Evolutionary conservation across 805 yeast species (phyloP).

Genomic region (Candida gorgasii): DNA sequence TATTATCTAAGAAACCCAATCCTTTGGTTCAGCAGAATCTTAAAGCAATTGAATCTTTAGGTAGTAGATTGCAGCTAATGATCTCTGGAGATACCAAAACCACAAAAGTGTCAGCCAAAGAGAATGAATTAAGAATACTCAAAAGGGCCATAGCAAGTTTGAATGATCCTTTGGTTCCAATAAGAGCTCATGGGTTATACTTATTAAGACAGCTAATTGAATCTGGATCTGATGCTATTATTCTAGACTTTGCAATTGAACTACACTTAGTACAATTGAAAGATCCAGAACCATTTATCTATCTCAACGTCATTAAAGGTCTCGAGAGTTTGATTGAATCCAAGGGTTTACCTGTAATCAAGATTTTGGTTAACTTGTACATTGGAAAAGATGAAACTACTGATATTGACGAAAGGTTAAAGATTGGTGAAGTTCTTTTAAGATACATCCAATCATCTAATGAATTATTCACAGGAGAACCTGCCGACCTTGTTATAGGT

Average conservation of each 20-base stretch:
- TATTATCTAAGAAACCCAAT: conserved; percentile 16
- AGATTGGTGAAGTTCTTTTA: conserved; percentile 78
- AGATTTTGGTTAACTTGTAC: conserved; percentile 41
- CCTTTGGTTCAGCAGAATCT: conserved; percentile 10
- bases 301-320: conserved; percentile 81
- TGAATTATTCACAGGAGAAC: conserved; percentile 47
- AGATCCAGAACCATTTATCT: conserved; percentile 85
- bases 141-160: conserved; percentile 65
- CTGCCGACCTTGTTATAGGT: conserved; percentile 44
- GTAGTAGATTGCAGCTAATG: conserved; percentile 28
- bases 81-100: conserved; percentile 28
- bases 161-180: conserved; percentile 78
- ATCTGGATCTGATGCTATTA: conserved; percentile 50
- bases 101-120: conserved; percentile 21
- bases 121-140: conserved; percentile 41
- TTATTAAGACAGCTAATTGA: conserved; percentile 57
- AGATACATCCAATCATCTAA: conserved; percentile 55
- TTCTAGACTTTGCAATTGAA: conserved; percentile 54
- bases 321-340: conserved; percentile 58
- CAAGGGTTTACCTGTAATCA: conserved; percentile 38
- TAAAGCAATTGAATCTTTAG: conserved; percentile 26
- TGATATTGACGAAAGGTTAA: conserved; percentile 66
- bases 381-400: conserved; percentile 21
- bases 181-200: conserved; percentile 82
- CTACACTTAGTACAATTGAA: conserved; percentile 64